Conservation (phyloP, 2,329 filamentous ascomycete genomes). For the Mariannaea elegans region DNA sequence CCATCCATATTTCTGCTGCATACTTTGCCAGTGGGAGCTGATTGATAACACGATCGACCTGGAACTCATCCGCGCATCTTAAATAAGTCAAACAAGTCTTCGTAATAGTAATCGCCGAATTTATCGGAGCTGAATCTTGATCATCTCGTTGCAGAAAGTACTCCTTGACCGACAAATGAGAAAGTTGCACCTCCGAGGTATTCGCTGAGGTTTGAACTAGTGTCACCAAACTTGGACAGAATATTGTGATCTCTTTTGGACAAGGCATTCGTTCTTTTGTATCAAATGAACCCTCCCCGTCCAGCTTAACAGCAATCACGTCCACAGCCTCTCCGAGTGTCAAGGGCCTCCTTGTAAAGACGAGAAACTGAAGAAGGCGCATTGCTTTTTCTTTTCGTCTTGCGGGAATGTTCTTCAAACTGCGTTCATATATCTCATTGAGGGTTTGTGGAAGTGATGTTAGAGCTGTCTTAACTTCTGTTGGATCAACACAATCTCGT, state of each 20-base stretch:
- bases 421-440: constrained; percentile 36
- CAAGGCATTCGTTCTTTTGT: constrained; percentile 9
- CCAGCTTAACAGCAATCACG: constrained; percentile 31
- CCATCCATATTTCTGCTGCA: too few species aligned
- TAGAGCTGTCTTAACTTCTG: constrained; percentile 26
- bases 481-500: constrained; percentile 15
- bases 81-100: too few species aligned
- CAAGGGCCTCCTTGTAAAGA: constrained; percentile 27
- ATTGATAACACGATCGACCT: too few species aligned
- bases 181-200: constrained; percentile 31
- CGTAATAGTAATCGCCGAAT: too few species aligned
- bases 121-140: too few species aligned
- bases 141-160: too few species aligned
- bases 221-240: constrained; percentile 28
- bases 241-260: constrained; percentile 3
- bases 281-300: constrained; percentile 23
- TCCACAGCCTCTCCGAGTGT: constrained; percentile 30
- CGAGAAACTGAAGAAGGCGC: constrained; percentile 36
- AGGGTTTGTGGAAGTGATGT: constrained; percentile 27
- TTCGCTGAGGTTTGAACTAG: neutral
- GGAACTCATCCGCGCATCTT: too few species aligned
- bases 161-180: constrained; percentile 40
- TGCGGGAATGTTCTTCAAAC: constrained; percentile 26
- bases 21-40: too few species aligned
- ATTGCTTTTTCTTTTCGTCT: constrained; percentile 20